A percentile compares a stretch with the other conserved stretches of the same genome.
Evolutionary conservation across 208 protist genomes (phyloP).

Genomic region (Leishmania arabica): DNA sequence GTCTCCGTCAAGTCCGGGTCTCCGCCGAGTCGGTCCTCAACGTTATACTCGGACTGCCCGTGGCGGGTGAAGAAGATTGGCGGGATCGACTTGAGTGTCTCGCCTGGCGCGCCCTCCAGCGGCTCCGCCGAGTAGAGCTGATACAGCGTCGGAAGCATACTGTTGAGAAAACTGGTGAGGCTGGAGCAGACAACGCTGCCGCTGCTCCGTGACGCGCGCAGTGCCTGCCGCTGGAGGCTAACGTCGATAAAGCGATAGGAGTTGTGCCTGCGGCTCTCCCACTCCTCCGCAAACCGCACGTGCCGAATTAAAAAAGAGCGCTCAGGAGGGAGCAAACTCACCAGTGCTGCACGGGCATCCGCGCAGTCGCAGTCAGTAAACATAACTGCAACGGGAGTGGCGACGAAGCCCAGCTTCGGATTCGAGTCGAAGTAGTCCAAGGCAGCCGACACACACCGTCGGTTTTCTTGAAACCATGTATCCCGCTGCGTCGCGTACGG

Average conservation of each 20-base stretch:
- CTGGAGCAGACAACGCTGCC: constrained; percentile 71
- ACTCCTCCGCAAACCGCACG: constrained; percentile 66
- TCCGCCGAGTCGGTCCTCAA: constrained; percentile 82
- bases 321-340: constrained; percentile 34
- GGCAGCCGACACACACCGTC: constrained; percentile 33
- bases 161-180: constrained; percentile 64
- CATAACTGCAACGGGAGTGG: constrained; percentile 57
- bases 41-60: constrained; percentile 85
- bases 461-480: constrained; percentile 41
- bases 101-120: constrained; percentile 34
- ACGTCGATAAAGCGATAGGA: constrained; percentile 52
- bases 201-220: constrained; percentile 49
- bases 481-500: constrained; percentile 35
- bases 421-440: constrained; percentile 54
- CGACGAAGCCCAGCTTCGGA: constrained; percentile 54
- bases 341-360: constrained; percentile 38
- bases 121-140: constrained; percentile 58
- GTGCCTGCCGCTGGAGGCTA: constrained; percentile 40
- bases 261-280: constrained; percentile 24
- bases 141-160: constrained; percentile 48
- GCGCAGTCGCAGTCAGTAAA: constrained; percentile 52
- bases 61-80: constrained; percentile 85
- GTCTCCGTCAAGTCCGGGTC: constrained; percentile 70
- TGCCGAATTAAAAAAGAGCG: constrained; percentile 53
- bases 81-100: constrained; percentile 55